Evolutionary conservation across 129 eudicot species (phyloP), one percentile per base, ranked within the genome.

Genomic region (Lonicera japonica): DNA sequence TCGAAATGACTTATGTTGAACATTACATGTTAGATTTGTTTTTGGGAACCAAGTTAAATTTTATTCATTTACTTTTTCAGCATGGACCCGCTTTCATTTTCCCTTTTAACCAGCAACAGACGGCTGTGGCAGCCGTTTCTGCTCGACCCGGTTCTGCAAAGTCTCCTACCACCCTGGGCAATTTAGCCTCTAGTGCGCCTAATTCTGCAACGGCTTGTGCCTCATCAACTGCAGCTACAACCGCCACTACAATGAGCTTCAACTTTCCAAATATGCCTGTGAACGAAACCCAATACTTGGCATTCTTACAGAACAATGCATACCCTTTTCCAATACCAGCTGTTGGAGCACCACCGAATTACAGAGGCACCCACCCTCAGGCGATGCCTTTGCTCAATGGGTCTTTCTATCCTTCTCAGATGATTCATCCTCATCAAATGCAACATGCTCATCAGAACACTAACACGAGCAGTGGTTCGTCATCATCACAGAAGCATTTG

Each of bases 31-130:
- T 29, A 6, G 36, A 29, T 29, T 29, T 1, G 36, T 29, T 29
- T 29, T 29, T 6, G 6, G 6, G 36, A 1, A 29, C 4, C 6
- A 29, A 29, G 2, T 1, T 29, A 29, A 29, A 45, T 17, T 36
- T 36, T 18, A 5, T 38, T 55, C 25, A 19, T 34, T 17, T 34
- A n/a, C 21, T 38, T 36, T 75, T 69, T 43, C 80, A 81, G 84
- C 91, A 85, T 77, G 96, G 83, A 12, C 99, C 99, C 34, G 83
- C 95, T 23, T 80, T 88, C 62, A 85, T 87, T 64, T 92, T 92
- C 75, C 95, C 94, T 0, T 69, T 94, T 70, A 84, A 76, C 59
- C 99, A 94, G 83, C 99, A 94, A 58, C 99, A 83, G 61, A 87
- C 87, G 6, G 85, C 86, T 1, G 80, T 77, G 23, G 91, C 86